Evolutionary conservation across 768 basidiomycete species (phyloP), one percentile per base, ranked within the genome.

Genomic region (Panaeolus cyanescens): DNA sequence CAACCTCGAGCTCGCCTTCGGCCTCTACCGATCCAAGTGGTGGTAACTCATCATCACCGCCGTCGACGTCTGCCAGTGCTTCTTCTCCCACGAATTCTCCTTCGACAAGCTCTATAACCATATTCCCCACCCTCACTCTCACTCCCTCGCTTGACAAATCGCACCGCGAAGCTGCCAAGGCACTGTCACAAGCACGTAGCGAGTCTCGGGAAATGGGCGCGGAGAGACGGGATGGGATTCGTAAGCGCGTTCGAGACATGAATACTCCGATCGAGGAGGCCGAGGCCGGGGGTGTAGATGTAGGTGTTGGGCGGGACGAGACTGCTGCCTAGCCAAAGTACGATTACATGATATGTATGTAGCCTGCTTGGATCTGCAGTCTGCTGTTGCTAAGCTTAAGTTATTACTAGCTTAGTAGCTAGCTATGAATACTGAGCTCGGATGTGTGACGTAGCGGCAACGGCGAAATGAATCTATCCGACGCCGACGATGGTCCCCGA

Each of bases 191-290:
- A 60, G 90, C 87, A 4, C 80, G 85, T 17, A 69, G 71, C 13
- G 89, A 89, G 33, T 86, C 87, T 6, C 73, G 77, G 40, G 79
- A 85, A 63, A 70, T 81, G 37, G 88, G 89, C 0, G 78, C 76
- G 37, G 81, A 84, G 62, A 74, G 88, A 55, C 77, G 87, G 54
- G 73, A 72, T 42, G 80, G 80, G 59, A 80, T 90, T 61, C 75
- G 79, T 32, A 77, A 79, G 61, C 79, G 81, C 3, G 85, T 85
- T 15, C 72, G 68, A 59, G 80, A 81, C 57, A 73, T 77, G 32
- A 70, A 55, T 13, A 12, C 8, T 39, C 10, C 34, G 13, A n/a
- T 4, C 10, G 36, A 13, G 13, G 45, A 15, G n/a, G 9, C 45
- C n/a, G 45, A 50, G 9, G 10, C 12, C 17, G 8, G 2, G 12